Evolutionary conservation across 805 yeast species (phyloP), one percentile per base, ranked within the genome.

Genomic region (Zygotorulaspora sp.): DNA sequence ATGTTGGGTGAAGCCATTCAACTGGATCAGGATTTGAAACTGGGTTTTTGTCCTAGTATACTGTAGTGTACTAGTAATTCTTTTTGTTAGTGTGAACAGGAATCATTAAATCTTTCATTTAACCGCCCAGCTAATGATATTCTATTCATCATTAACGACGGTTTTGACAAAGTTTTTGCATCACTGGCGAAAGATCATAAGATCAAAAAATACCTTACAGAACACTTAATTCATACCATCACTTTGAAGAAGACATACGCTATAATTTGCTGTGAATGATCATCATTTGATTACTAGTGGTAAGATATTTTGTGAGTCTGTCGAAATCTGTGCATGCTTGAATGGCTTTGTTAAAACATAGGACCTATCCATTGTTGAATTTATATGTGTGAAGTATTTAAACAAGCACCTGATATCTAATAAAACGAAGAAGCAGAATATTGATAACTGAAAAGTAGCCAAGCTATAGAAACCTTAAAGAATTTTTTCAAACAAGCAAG

Each of bases 261-360:
- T n/a, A n/a, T n/a, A n/a, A n/a, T n/a, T n/a, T n/a, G n/a, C n/a
- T n/a, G n/a, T 26, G 30, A 14, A 26, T 26, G 30, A 14, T 26
- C 15, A 12, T 26, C 17, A n/a, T 26, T 26, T 26, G 17, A 5
- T 10, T n/a, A 5, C 5, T 8, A 28, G 24, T 29, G 31, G 15
- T 21, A 29, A 36, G 30, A 25, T 29, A 30, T 23, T 12, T 24
- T 30, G 16, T 23, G 18, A 29, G 19, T 23, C 21, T 15, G 18
- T 15, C 24, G 20, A 32, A 22, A 13, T 22, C 24, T 32, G 32
- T 29, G 32, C 27, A 37, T 38, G 42, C 38, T 29, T 34, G 38
- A 38, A 33, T 30, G 33, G 24, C 33, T 23, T 36, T 30, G 19
- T 36, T 36, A 24, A 36, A n/a, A 5, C 13, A 36, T 7, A 28